Evolutionary conservation across 495 filamentous ascomycete genomes (phyloP), one percentile per base, ranked within the genome.

Genomic region (Aspergillus incahuasiensis): DNA sequence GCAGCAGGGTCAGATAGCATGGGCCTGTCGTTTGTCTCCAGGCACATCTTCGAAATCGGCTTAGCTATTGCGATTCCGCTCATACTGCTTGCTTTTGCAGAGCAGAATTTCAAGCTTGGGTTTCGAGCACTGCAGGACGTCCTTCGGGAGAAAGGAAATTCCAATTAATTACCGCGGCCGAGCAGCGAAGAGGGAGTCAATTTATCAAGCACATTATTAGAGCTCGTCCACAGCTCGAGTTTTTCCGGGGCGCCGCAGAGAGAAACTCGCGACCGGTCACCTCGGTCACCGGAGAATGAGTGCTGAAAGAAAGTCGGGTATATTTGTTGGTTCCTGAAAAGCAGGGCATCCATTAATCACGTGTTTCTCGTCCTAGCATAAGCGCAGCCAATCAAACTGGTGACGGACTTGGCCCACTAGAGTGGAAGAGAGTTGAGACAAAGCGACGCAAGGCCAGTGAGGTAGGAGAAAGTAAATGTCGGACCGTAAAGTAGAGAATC

Each of bases 241-340:
- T 35, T 35, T 9, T 15, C 13, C 38, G 13, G n/a, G 18, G 3
- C 18, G 38, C 15, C 1, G 5, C 38, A 18, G 38, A 40, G 38
- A 6, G 12, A 40, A 40, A 16, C 38, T 35, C 32, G 9, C 12
- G 13, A 12, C 13, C 32, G 32, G 32, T 2, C 32, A 3, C 12
- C 32, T 35, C 32, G 32, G 12, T 2, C 32, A 35, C 32, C 2
- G 32, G 32, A 35, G 12, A 11, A 12, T 2, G 6, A 15, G n/a
- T 35, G 32, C 3, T 35, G 32, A 15, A 35, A 35, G 32, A 11
- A 11, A 11, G 9, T 12, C 8, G 19, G 39, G 41, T 43, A 22
- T 13, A 28, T 16, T n/a, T 7, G 48, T 50, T 40, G 48, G 34
- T 50, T 50, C 48, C 48, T 50, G 48, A 50, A 25, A 50, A 25